Evolutionary conservation across 495 filamentous ascomycete genomes (phyloP), one percentile per base, ranked within the genome.

Genomic region (Penicillium silybi): DNA sequence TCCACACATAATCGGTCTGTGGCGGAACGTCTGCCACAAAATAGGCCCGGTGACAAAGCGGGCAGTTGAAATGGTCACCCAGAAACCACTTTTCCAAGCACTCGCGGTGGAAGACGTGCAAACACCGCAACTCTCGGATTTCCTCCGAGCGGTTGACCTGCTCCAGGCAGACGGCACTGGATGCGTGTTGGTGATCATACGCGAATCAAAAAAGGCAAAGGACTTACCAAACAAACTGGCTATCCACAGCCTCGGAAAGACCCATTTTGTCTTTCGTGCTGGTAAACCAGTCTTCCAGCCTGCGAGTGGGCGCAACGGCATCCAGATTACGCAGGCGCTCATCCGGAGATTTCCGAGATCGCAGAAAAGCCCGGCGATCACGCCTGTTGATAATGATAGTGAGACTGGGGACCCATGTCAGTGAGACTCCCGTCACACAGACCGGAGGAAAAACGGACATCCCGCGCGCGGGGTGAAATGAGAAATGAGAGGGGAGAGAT

Each of bases 71-170:
- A 40, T 77, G 72, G 52, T 71, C 64, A 6, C 71, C 63, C 35
- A 75, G 53, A 47, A 69, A 77, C 74, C 74, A 77, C 43, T 68
- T 72, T 41, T 77, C 74, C 18, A 77, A 54, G 44, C 74, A 75
- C 45, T 74, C 71, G 15, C 67, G 65, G 44, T 77, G 74, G 44
- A 77, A 77, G 13, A 77, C 72, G 45, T 77, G 74, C 43, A 72
- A 56, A 42, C 74, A 77, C 41, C 66, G 69, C 44, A 77, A 43
- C 40, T 77, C 70, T 9, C 69, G 66, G 41, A 77, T 73, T 41
- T 73, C 68, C 34, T 77, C 66, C 2, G 61, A 55, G 23, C 60
- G 69, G 13, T 62, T 56, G 16, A 77, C 74, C 32, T 68, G 61
- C 11, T 77, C 74, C 17, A 77, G 59, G 41, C 74, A 77, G 20